These are phyloP conservation scores for Herpetomonas samuelpessoai DNA, from an alignment of 208 protist species.

Conservation along the genomic window DNA sequence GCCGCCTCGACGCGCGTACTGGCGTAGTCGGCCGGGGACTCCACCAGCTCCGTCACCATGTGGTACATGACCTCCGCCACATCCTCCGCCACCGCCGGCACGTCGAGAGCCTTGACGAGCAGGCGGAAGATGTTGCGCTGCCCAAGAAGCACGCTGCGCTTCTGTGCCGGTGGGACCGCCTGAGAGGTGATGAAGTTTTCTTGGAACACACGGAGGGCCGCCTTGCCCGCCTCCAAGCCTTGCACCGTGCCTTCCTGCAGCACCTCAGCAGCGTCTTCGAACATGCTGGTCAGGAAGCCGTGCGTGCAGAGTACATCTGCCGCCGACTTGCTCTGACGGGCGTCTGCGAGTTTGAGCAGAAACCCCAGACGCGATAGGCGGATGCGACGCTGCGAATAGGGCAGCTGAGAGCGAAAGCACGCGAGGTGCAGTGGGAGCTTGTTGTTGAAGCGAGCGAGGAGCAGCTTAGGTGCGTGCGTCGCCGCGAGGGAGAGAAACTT, in stretches of 20 bases:
- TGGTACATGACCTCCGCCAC: constrained; percentile 58
- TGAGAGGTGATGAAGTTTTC: constrained; percentile 58
- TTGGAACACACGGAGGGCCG: constrained; percentile 56
- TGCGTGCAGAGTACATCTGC: constrained; percentile 65
- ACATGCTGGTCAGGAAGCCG: constrained; percentile 74
- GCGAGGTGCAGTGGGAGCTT: constrained; percentile 65
- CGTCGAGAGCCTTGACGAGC: constrained; percentile 78
- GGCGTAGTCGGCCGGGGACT: constrained; percentile 83
- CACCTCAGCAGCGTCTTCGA: constrained; percentile 84
- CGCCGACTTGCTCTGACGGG: constrained; percentile 27
- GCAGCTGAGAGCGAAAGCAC: constrained; percentile 73
- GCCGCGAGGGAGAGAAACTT: constrained; percentile 59
- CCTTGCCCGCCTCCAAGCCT: constrained; percentile 39
- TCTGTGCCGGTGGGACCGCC: constrained; percentile 41
- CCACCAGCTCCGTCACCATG: constrained; percentile 66
- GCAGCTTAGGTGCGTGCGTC: constrained; percentile 49
- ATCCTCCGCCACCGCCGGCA: constrained; percentile 50
- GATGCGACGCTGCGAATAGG: constrained; percentile 80
- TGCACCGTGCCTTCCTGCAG: constrained; percentile 74
- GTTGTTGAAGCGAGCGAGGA: constrained; percentile 69
- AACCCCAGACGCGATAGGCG: constrained; percentile 54
- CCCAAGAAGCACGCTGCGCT: constrained; percentile 57
- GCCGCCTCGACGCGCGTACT: constrained; percentile 59
- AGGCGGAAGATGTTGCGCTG: constrained; percentile 85
- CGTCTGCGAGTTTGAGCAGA: constrained; percentile 60